Base-by-base conservation (phyloP, 2,329 filamentous ascomycete species). In the Aotearoamyces nothofagi region DNA sequence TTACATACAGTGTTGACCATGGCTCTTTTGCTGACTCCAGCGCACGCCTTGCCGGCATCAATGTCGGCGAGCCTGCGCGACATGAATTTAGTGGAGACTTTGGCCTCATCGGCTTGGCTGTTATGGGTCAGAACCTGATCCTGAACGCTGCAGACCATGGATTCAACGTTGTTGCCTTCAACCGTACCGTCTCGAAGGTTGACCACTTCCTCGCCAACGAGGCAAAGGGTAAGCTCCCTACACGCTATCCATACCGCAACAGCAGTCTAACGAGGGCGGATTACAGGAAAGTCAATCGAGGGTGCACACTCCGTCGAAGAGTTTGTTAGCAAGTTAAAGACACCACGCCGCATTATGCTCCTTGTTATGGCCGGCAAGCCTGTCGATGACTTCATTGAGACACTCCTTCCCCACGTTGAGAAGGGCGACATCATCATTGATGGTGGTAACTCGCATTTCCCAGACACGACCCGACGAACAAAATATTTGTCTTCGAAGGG, bases 331-430 rank as follows among this genome's bases (percentile, higher is more conserved):
- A 94, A 94, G 74, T 80, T 98, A 57, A 96, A 96, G 82, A 82
- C 71, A 51, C 90, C 90, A 52, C 83, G 90, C 50, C 80, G 86
- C 51, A 74, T 98, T 61, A 98, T 98, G 90, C 74, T 98, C 52
- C 79, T 98, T 46, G 90, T 98, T 63, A 92, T 94, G 79, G 90
- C 90, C 49, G 90, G 90, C 53, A 81, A 90, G 69, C 78, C 90
- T 40, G 90, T 98, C 46, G 90, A 98, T 57, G 82, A 93, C 67
- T 96, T 93, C 78, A 96, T 98, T 52, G 84, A 94, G 71, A 76
- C 77, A 46, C 78, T 98, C 43, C 69, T 96, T 38, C 83, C 78
- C 42, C 73, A 80, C 53, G 66, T 87, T 41, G 77, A 84, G 56
- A 55, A 70, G 51, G 86, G 83, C 44, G 90, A 98, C 57, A 94